These are phyloP conservation scores for Pneumocystis murina DNA, from an alignment of 1,139 yeast genomes.

Conservation along the genomic window DNA sequence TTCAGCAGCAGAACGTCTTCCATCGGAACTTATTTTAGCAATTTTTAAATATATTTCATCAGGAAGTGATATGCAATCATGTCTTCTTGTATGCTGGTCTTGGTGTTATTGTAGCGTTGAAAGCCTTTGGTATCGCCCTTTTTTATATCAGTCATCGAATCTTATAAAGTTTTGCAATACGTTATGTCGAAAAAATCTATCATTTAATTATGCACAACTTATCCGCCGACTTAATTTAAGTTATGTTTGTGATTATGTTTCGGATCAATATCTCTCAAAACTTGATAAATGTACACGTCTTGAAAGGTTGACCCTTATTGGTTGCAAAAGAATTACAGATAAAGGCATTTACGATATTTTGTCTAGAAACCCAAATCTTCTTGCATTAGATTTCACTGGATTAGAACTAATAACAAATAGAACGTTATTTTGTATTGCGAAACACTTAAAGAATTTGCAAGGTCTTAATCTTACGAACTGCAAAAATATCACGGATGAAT, in stretches of 20 bases:
- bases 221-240: constrained; percentile 72
- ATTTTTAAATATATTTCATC: constrained; percentile 54
- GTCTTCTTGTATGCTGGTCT: constrained; percentile 62
- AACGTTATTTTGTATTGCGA: constrained; percentile 55
- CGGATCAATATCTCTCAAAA: constrained; percentile 45
- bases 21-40: constrained; percentile 64
- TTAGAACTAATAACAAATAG: constrained; percentile 54
- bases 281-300: constrained; percentile 45
- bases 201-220: constrained; percentile 48
- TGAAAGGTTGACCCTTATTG: constrained; percentile 74
- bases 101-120: constrained; percentile 75
- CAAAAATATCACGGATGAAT: constrained; percentile 46
- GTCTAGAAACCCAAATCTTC: constrained; percentile 50
- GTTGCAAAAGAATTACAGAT: constrained; percentile 55
- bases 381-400: constrained; percentile 83
- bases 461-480: constrained; percentile 87
- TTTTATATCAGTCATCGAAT: constrained; percentile 31
- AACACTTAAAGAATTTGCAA: constrained; percentile 60
- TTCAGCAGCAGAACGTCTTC: constrained; percentile 35
- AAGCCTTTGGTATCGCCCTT: constrained; percentile 80
- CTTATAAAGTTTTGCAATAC: constrained; percentile 14
- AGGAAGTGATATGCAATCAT: constrained; percentile 46
- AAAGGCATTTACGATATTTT: constrained; percentile 48
- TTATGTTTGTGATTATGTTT: constrained; percentile 52
- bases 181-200: constrained; percentile 39